Base-by-base conservation (phyloP, 139 green algal species). In the Chlamydomonas sphaeroides region DNA sequence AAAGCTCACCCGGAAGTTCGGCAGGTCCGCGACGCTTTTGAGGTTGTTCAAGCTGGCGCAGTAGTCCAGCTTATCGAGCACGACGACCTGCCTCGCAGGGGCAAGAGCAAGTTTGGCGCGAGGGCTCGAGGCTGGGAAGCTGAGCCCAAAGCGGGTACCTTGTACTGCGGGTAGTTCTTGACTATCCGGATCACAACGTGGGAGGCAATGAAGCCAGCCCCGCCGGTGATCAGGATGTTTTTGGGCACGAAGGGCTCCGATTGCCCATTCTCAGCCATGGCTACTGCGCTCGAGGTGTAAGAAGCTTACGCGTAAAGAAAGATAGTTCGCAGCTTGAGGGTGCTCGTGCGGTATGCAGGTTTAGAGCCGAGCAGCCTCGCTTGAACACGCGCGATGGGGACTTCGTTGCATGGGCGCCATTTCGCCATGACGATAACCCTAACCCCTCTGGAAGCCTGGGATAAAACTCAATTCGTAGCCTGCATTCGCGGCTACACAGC, bases 51-150 rank as follows among this genome's bases (percentile, higher is more conserved):
- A 28, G 51, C 86, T 95, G 2, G 95, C 92, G 85, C 97, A 99
- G 85, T 98, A 98, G 85, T 99, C 97, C 68, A 99, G 80, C 88
- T 98, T 98, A 86, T 99, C 97, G 25, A 98, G 72, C 3, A 99
- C 94, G 0, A 99, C 92, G 1, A 98, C 75, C 92, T 97, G 90
- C 35, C 28, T 10, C 10, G 56, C 69, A 51, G 26, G 33, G 20
- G 68, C 39, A 77, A 23, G 8, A 62, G 20, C 39, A 3, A 41
- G 39, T 21, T 3, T 70, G 41, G 33, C 10, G 26, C 49, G 26
- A 15, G 78, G 48, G n/a, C n/a, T n/a, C n/a, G n/a, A n/a, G n/a
- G n/a, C n/a, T n/a, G 32, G 15, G n/a, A 71, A 49, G 21, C 23
- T 48, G 26, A 20, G 51, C 36, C 26, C 32, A 41, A 49, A 21